A percentile compares a stretch with the other conserved stretches of the same genome.
phyloP scores from a whole-genome alignment of 2,329 filamentous ascomycete genomes.

The Fusarium verrucosum region DNA sequence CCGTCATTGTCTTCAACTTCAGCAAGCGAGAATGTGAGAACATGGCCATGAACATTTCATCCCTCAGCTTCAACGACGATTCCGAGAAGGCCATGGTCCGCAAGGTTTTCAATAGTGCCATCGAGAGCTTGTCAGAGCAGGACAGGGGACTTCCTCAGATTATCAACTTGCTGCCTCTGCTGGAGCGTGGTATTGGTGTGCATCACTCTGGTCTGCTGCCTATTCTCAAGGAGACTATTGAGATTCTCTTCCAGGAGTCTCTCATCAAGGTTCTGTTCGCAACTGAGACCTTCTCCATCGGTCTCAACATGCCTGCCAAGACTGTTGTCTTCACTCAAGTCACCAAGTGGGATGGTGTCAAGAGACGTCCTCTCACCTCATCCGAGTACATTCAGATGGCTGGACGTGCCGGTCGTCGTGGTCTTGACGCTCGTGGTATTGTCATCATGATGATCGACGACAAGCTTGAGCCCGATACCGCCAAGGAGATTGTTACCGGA shows the following conservation, averaged over 20 bases:
- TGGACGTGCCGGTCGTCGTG: conserved; percentile 93
- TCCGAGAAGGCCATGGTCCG: conserved; percentile 94
- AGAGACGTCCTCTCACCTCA: conserved; percentile 84
- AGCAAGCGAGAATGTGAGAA: conserved; percentile 97
- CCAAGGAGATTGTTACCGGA: conserved; percentile 93
- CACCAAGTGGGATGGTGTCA: conserved; percentile 89
- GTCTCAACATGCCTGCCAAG: conserved; percentile 98
- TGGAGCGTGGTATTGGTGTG: conserved; percentile 92
- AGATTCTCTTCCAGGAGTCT: conserved; percentile 98
- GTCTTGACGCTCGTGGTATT: conserved; percentile 95
- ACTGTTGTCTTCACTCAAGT: conserved; percentile 99
- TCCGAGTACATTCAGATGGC: conserved; percentile 99
- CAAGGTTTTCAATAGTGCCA: conserved; percentile 92
- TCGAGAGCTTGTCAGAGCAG: conserved; percentile 90
- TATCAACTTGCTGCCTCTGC: conserved; percentile 83
- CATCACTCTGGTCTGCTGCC: conserved; percentile 96
- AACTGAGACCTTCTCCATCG: conserved; percentile 98
- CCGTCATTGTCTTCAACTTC: conserved; percentile 99
- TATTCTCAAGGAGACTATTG: conserved; percentile 97
- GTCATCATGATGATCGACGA: conserved; percentile 99
- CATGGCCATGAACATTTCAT: conserved; percentile 85
- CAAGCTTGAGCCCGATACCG: conserved; percentile 93
- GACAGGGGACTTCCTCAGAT: conserved; percentile 92
- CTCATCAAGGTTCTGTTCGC: conserved; percentile 98
- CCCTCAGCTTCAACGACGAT: conserved; percentile 93